phyloP scores from a whole-genome alignment of 371 early-diverging fungal genomes.

The Nematocida ausubeli region DNA sequence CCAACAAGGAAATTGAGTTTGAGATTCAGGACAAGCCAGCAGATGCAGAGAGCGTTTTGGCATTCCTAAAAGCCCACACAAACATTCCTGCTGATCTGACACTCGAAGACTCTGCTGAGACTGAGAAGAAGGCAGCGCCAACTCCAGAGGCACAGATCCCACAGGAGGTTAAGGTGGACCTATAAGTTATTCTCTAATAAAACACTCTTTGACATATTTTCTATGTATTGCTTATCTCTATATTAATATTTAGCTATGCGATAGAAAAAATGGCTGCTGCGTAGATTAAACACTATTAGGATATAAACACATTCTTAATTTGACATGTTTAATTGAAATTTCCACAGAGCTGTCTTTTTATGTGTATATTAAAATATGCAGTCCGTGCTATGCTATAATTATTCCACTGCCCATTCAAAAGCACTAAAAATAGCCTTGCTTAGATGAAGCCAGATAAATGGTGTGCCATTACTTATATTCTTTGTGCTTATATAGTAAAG shows the following conservation, averaged over 20 bases:
- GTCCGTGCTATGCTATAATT: no score
- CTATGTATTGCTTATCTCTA: background rate
- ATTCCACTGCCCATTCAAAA: no score
- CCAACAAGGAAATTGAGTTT: constrained; percentile 52
- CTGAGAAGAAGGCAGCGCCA: background rate
- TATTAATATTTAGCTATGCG: no score
- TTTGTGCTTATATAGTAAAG: no score
- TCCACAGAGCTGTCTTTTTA: background rate
- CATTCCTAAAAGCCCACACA: constrained; percentile 36
- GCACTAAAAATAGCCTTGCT: no score
- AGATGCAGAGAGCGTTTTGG: constrained; percentile 21
- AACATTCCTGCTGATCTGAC: constrained; percentile 27
- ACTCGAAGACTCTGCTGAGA: background rate
- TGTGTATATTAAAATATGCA: no score
- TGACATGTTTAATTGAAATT: background rate
- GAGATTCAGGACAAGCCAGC: constrained; percentile 7
- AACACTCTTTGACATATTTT: background rate
- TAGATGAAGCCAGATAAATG: no score
- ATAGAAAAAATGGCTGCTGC: no score
- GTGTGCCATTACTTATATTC: no score
- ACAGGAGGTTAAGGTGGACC: constrained; percentile 50
- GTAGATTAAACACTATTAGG: no score
- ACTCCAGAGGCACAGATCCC: background rate
- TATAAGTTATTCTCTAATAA: constrained; percentile 20
- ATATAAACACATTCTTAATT: no score